Evolutionary conservation across 2,329 filamentous ascomycete species (phyloP).

Genomic region (Botrytis aclada): DNA sequence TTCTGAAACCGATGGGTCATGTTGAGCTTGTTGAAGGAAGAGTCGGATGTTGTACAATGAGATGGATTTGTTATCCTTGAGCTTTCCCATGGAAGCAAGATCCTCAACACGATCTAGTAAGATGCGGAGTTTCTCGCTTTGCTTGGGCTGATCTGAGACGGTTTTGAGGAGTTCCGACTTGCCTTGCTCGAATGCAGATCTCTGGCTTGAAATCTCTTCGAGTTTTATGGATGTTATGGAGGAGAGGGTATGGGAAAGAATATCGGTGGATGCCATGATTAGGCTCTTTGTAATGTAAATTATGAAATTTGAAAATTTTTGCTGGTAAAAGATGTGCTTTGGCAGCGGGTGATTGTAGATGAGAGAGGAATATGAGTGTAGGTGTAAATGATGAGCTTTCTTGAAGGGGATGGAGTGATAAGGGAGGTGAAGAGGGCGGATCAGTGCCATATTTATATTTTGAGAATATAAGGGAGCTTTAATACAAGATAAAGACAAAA

Average conservation of each 20-base stretch:
- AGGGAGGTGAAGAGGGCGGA: background rate
- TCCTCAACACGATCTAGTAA: conserved; percentile 41
- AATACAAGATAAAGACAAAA: background rate
- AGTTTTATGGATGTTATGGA: conserved; percentile 56
- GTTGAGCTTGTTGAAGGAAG: conserved; percentile 50
- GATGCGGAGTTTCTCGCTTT: conserved; percentile 36
- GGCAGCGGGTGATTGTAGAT: background rate
- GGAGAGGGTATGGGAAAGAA: conserved; percentile 51
- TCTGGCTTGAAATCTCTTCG: conserved; percentile 51
- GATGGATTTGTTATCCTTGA: conserved; percentile 23
- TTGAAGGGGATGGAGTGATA: background rate
- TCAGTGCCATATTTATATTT: background rate
- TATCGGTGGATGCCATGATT: conserved; percentile 39
- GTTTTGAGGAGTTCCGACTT: conserved; percentile 44
- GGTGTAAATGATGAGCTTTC: too few species aligned
- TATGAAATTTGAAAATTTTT: background rate
- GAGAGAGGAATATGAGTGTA: background rate
- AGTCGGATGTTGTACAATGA: conserved; percentile 43
- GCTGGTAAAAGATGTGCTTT: background rate
- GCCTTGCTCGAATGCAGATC: conserved; percentile 45
- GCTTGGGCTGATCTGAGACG: conserved; percentile 32
- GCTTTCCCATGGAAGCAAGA: conserved; percentile 37
- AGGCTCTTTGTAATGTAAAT: background rate
- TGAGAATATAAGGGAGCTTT: background rate
- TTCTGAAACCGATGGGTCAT: conserved; percentile 51